Evolutionary conservation across 495 filamentous ascomycete genomes (phyloP), one percentile per base, ranked within the genome.

Genomic region (Immersiella caudata): DNA sequence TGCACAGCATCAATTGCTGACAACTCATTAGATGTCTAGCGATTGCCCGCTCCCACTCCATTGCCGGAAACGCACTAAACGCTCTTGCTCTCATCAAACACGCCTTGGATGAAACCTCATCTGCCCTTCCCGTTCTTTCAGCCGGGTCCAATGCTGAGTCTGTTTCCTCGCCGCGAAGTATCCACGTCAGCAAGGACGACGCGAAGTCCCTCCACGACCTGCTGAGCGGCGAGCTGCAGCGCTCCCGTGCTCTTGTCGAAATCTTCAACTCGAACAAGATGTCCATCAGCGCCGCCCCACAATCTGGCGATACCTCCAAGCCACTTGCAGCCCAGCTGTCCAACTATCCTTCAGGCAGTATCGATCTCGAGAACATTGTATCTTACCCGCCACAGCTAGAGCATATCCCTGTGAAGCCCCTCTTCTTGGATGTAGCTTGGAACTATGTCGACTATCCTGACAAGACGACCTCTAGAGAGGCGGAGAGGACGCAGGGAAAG

Each of bases 371-470:
- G 16, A 91, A 95, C 65, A 83, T 99, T 33, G 95, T 97, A 20
- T 84, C 86, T 0, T 97, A 93, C 75, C 96, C 95, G 6, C 94
- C 95, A 0, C 87, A 86, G 69, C 80, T 97, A 62, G 86, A 91
- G 64, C 86, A 91, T 0, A 86, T 97, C 46, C 93, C 95, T 0
- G 93, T 97, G 18, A 99, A 99, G 78, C 96, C 95, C 18, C 77
- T 99, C 18, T 98, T 97, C 83, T 85, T 98, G 55, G 95, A 99
- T 75, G 91, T 97, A 14, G 95, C 95, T 18, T 98, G 93, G 91
- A 99, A 98, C 76, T 99, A 97, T 75, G 93, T 99, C 67, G 89
- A 93, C 22, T 99, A 99, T 76, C 94, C 95, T 1, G 91, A 90
- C 3, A 84, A 85, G 65, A 25, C 20, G 54, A 6, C 68, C 57